Evolutionary conservation across 805 yeast genomes (phyloP).

Genomic region (Yarrowia sp.): DNA sequence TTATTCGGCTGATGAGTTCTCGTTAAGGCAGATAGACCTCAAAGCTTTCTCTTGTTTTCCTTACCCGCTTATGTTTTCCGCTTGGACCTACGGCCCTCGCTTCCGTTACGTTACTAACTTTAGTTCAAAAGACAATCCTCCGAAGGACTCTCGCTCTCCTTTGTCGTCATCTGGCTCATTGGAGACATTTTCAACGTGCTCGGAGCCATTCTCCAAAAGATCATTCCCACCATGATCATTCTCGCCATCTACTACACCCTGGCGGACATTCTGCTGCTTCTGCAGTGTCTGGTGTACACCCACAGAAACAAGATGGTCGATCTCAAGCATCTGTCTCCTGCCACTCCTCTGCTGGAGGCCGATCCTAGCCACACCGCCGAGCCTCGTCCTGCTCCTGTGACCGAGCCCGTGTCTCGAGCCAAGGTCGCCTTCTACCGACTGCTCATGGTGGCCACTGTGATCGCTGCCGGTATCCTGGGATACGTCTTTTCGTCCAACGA

Average conservation of each 20-base stretch:
- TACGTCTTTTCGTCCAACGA: conserved; percentile 74
- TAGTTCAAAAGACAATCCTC: conserved; percentile 77
- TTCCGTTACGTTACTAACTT: not conserved
- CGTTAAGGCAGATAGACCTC: too few relatives aligned
- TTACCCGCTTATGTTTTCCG: not conserved
- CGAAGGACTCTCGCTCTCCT: conserved; percentile 86
- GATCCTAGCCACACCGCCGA: conserved; percentile 53
- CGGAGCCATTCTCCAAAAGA: conserved; percentile 89
- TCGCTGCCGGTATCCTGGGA: conserved; percentile 82
- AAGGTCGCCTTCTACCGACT: conserved; percentile 44
- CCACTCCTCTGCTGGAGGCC: conserved; percentile 79
- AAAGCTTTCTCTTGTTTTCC: too few relatives aligned
- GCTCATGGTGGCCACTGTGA: conserved; percentile 69
- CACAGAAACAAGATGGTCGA: conserved; percentile 64
- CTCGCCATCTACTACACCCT: conserved; percentile 90
- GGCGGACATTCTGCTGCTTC: conserved; percentile 83
- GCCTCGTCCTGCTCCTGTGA: conserved; percentile 23
- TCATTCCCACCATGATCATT: conserved; percentile 91
- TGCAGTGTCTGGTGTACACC: conserved; percentile 85
- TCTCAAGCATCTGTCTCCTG: conserved; percentile 83
- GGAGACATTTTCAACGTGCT: conserved; percentile 94
- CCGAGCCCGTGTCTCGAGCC: conserved; percentile 40
- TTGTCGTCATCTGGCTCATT: conserved; percentile 87
- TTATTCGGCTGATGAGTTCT: too few relatives aligned
- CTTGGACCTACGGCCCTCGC: conserved; percentile 3